Evolutionary conservation across 306 rosid genomes (phyloP), one percentile per base, ranked within the genome.

Genomic region (Corylus americana): DNA sequence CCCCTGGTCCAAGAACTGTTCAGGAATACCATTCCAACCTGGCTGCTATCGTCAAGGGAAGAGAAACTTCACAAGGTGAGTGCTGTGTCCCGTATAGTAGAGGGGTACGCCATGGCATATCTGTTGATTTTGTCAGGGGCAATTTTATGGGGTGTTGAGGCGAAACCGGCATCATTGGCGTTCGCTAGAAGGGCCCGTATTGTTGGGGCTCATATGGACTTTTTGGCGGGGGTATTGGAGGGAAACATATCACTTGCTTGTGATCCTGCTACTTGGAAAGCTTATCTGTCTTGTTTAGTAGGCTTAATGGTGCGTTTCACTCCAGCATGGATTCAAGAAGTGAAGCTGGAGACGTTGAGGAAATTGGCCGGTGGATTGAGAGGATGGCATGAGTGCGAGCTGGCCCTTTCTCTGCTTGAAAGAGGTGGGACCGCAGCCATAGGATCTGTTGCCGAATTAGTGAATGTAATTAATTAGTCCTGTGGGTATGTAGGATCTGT

Each of bases 101-200:
- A 88, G 78, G 97, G 96, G 31, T 91, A 90, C 70, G 92, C 87
- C 73, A 73, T 92, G 89, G 96, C 97, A 54, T 90, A 89, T 78
- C 81, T 92, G 49, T 71, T 87, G 82, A 75, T 87, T 25, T 57
- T 86, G 55, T 76, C 92, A 0, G 96, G 97, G 45, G 83, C 96
- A 71, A 57, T 89, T 10, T 78, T 86, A 47, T 92, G 97, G 97
- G 91, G 92, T 22, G 72, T 85, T 12, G 90, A 77, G 70, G 81
- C 79, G 55, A 86, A 90, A 66, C 62, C 81, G 84, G 80, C 92
- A 39, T 68, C 85, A 3, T 85, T 86, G 12, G 55, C 83, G 55
- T 77, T 70, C 61, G 75, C 82, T n/a, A 86, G 90, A 79, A 82
- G 96, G 84, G 73, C 75, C 29, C 82, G 80, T 5, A 78, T 77